phyloP scores from a whole-genome alignment of 164 flowering plant genomes.

The Magnolia kwangsiensis region DNA sequence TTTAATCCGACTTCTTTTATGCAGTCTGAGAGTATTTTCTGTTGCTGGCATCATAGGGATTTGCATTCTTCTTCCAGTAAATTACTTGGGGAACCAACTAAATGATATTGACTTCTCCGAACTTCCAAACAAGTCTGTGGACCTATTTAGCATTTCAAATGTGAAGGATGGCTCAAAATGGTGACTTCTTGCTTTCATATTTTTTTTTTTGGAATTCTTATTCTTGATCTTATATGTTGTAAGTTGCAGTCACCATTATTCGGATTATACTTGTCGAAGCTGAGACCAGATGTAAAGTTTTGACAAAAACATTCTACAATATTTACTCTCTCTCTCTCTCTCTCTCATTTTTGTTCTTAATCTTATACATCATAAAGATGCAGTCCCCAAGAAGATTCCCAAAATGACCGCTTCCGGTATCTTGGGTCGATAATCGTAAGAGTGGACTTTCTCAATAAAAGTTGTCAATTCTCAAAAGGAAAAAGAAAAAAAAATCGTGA shows the following conservation, averaged over 20 bases:
- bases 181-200: constrained; percentile 26
- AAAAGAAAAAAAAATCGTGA: no score
- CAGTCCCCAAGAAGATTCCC: not conserved
- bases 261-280: not conserved
- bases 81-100: constrained; percentile 61
- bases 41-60: constrained; percentile 75
- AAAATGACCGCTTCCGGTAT: no score
- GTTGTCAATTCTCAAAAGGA: no score
- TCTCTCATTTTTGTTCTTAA: no score
- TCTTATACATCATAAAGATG: not conserved
- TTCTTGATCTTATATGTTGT: not conserved
- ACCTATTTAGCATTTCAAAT: constrained; percentile 80
- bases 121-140: constrained; percentile 67
- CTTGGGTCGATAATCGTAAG: no score
- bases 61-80: constrained; percentile 78
- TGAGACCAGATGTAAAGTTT: not conserved
- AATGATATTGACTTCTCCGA: constrained; percentile 46
- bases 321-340: no score
- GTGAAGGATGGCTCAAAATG: constrained; percentile 65
- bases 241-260: not conserved
- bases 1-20: constrained; percentile 14
- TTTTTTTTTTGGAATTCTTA: not conserved
- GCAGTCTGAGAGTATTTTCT: constrained; percentile 79
- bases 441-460: no score
- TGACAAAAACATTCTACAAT: no score